These are phyloP conservation scores for Hymenoscyphus occultus DNA, from an alignment of 2,329 filamentous ascomycete species.

Conservation along the genomic window DNA sequence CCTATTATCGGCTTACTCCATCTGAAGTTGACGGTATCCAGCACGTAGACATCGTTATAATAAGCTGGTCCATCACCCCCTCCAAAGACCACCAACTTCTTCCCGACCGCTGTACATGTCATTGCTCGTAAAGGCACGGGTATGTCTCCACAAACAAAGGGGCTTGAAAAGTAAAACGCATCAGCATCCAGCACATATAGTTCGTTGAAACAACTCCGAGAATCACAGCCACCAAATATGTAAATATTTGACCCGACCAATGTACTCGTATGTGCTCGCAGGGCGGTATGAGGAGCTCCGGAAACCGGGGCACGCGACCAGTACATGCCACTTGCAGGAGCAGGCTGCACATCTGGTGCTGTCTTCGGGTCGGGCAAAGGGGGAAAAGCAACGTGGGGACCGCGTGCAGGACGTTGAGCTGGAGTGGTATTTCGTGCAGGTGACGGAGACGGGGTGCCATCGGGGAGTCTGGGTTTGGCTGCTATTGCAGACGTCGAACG, in stretches of 20 bases:
- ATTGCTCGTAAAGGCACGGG: slow-evolving; percentile 65
- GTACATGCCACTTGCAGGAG: slow-evolving; percentile 70
- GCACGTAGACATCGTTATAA: slow-evolving; percentile 69
- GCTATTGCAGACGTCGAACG: slow-evolving; percentile 47
- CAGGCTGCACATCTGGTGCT: slow-evolving; percentile 57
- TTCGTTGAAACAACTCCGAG: slow-evolving; percentile 65
- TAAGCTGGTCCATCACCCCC: slow-evolving; percentile 68
- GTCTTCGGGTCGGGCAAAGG: slow-evolving; percentile 54
- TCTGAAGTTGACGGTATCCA: slow-evolving; percentile 67
- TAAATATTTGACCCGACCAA: slow-evolving; percentile 65
- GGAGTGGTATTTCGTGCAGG: slow-evolving; percentile 24
- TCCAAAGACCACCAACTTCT: slow-evolving; percentile 68
- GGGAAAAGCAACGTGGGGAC: slow-evolving; percentile 51
- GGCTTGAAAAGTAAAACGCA: slow-evolving; percentile 66
- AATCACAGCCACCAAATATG: slow-evolving; percentile 67
- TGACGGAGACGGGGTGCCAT: slow-evolving; percentile 26
- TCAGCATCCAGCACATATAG: slow-evolving; percentile 68
- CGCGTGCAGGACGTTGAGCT: slow-evolving; percentile 25
- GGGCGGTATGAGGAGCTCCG: slow-evolving; percentile 56
- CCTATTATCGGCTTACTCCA: slow-evolving; percentile 60
- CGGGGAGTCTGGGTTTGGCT: slow-evolving; percentile 24
- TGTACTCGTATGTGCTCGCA: slow-evolving; percentile 66
- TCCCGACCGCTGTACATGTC: slow-evolving; percentile 69
- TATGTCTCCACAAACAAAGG: slow-evolving; percentile 62
- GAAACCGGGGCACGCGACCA: slow-evolving; percentile 66